Evolutionary conservation across 495 filamentous ascomycete genomes (phyloP).

Genomic region (Penicillium samsonianum): DNA sequence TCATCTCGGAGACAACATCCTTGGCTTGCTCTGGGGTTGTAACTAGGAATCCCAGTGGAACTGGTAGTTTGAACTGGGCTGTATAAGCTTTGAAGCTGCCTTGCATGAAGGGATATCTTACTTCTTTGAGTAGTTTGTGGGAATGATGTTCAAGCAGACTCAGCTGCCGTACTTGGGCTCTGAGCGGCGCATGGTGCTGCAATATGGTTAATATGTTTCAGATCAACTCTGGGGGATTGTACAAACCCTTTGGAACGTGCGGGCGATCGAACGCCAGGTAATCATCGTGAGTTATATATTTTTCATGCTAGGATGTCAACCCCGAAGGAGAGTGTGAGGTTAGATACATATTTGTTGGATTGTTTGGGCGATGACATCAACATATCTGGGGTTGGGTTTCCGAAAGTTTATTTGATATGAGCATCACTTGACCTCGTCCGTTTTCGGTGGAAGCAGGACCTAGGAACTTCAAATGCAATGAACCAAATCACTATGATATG

Average conservation of each 20-base stretch:
- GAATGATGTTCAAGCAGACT: conserved; percentile 33
- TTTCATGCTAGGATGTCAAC: neutral
- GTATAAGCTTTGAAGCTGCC: conserved; percentile 8
- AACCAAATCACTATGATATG: too few relatives aligned
- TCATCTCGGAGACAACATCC: conserved; percentile 27
- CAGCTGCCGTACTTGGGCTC: conserved; percentile 23
- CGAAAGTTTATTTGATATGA: conserved; percentile 8
- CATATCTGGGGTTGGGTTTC: conserved; percentile 11
- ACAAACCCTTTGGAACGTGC: conserved; percentile 1
- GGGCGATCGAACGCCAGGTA: conserved; percentile 3
- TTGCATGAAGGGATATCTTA: neutral
- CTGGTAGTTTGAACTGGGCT: conserved; percentile 31
- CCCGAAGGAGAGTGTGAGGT: neutral
- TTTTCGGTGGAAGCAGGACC: too few relatives aligned
- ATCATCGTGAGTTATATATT: neutral
- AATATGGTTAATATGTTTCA: neutral
- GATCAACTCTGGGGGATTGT: neutral
- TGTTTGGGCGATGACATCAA: conserved; percentile 12
- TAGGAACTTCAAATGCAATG: too few relatives aligned
- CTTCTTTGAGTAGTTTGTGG: conserved; percentile 31
- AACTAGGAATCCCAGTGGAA: conserved; percentile 30
- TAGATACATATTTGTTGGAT: neutral
- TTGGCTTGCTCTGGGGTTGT: conserved; percentile 26
- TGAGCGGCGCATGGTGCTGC: conserved; percentile 13
- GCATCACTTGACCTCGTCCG: neutral